These are phyloP conservation scores for Penicillium palitans DNA, from an alignment of 2,329 filamentous ascomycete species.

Conservation along the genomic window DNA sequence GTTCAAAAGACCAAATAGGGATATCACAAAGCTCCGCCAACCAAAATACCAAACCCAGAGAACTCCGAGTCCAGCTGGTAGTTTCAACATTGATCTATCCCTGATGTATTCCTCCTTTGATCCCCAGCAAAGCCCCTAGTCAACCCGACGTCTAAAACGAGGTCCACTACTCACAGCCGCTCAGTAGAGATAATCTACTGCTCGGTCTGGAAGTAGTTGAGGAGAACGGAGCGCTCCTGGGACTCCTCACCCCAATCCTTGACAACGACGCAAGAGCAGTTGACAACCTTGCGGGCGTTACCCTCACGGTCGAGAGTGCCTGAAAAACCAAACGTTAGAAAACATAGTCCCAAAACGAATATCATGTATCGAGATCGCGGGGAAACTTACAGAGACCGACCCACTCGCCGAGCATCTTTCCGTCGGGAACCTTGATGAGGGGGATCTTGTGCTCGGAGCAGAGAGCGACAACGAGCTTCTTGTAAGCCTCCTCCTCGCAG, in stretches of 20 bases:
- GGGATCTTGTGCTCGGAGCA: conserved; percentile 99
- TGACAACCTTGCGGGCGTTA: conserved; percentile 99
- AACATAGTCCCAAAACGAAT: not conserved
- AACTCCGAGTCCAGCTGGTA: not conserved
- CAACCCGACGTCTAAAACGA: conserved; percentile 2
- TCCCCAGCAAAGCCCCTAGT: conserved; percentile 14
- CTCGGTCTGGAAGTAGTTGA: conserved; percentile 99
- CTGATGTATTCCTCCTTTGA: conserved; percentile 10
- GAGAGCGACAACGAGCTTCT: conserved; percentile 98
- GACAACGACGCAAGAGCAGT: conserved; percentile 99
- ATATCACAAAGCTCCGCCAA: conserved; percentile 1
- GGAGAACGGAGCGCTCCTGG: conserved; percentile 96
- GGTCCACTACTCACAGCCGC: conserved; percentile 3
- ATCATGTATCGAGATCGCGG: not conserved
- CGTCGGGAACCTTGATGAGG: conserved; percentile 99
- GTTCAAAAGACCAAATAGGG: conserved; percentile 12
- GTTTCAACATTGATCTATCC: conserved; percentile 7
- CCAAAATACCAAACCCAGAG: not conserved
- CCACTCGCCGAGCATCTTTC: conserved; percentile 99
- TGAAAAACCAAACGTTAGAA: conserved; percentile 42
- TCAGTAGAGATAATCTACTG: conserved; percentile 40
- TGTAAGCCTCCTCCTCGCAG: conserved; percentile 99
- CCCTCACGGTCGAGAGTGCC: conserved; percentile 98
- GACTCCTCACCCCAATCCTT: conserved; percentile 99
- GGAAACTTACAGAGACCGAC: conserved; percentile 90